Evolutionary conservation across 305 asterid genomes (phyloP).

Genomic region (Solanum hybrid): DNA sequence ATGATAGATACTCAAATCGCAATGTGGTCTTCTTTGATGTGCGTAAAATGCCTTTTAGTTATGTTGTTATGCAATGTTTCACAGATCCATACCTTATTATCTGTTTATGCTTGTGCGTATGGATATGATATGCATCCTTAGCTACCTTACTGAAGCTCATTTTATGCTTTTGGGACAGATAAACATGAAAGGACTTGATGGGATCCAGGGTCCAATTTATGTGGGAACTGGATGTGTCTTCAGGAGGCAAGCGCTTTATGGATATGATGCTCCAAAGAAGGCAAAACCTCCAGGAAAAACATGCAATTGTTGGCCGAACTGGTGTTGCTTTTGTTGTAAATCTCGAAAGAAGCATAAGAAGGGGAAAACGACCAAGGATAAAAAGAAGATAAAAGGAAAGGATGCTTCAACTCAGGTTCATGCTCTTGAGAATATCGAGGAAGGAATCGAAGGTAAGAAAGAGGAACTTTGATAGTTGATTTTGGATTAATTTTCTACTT

Average conservation of each 20-base stretch:
- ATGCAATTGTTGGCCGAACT: slow-evolving; percentile 89
- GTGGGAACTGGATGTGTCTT: slow-evolving; percentile 97
- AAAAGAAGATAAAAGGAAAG: slow-evolving; percentile 52
- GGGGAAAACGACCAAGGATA: slow-evolving; percentile 50
- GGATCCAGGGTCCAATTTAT: slow-evolving; percentile 94
- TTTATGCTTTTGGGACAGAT: slow-evolving; percentile 36
- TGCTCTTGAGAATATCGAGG: slow-evolving; percentile 96
- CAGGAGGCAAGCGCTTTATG: slow-evolving; percentile 92
- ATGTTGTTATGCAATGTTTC: not conserved
- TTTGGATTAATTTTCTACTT: not conserved
- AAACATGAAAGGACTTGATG: slow-evolving; percentile 98
- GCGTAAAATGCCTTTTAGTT: slow-evolving; percentile 17
- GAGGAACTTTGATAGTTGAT: not conserved
- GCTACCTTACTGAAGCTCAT: slow-evolving; percentile 7
- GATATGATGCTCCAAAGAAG: slow-evolving; percentile 84
- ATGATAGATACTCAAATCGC: slow-evolving; percentile 92
- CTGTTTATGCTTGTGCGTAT: not conserved
- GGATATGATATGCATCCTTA: not conserved
- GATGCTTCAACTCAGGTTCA: slow-evolving; percentile 84
- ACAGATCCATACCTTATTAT: not conserved
- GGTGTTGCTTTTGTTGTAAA: slow-evolving; percentile 60
- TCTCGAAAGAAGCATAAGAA: slow-evolving; percentile 54
- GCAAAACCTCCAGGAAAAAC: slow-evolving; percentile 79
- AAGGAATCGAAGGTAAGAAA: slow-evolving; percentile 82
- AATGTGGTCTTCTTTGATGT: slow-evolving; percentile 94